These are phyloP conservation scores for Ramularia collo-cygni DNA, from an alignment of 2,329 filamentous ascomycete species.

Conservation along the genomic window DNA sequence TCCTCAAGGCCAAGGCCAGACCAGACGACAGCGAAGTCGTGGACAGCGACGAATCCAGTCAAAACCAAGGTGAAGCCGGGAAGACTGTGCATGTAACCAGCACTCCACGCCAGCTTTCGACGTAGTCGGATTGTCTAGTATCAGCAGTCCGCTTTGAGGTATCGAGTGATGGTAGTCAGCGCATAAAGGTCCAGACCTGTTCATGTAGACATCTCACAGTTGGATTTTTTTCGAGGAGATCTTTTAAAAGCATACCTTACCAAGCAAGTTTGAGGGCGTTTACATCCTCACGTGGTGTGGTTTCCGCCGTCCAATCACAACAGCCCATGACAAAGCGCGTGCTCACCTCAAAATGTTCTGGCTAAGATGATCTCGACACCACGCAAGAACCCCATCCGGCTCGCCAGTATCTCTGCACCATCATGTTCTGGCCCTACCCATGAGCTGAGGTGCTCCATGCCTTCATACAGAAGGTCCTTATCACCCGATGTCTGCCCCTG, in stretches of 20 bases:
- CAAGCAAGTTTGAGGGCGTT: too few species aligned
- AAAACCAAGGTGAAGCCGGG: slow-evolving; percentile 13
- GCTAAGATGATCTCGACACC: too few species aligned
- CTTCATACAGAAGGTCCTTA: slow-evolving; percentile 2
- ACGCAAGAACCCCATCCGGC: too few species aligned
- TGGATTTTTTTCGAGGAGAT: too few species aligned
- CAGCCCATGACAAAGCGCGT: too few species aligned
- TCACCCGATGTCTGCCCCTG: slow-evolving; percentile 4
- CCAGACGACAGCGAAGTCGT: slow-evolving; percentile 9
- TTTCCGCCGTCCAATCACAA: too few species aligned
- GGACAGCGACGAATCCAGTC: slow-evolving; percentile 20
- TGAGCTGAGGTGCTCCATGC: slow-evolving; percentile 27
- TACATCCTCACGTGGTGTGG: too few species aligned
- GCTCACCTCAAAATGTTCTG: too few species aligned
- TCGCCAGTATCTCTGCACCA: slow-evolving; percentile 12
- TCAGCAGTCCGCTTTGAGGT: neutral
- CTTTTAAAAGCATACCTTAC: too few species aligned
- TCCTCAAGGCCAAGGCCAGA: slow-evolving; percentile 31
- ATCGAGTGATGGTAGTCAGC: too few species aligned
- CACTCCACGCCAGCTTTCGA: slow-evolving; percentile 12
- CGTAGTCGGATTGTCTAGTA: neutral
- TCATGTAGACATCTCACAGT: too few species aligned
- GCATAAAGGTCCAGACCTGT: too few species aligned
- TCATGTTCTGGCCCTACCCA: slow-evolving; percentile 47
- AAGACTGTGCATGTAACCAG: slow-evolving; percentile 15